These are phyloP conservation scores for Aureobasidium sp. DNA, from an alignment of 2,329 filamentous ascomycete genomes.

Conservation along the genomic window DNA sequence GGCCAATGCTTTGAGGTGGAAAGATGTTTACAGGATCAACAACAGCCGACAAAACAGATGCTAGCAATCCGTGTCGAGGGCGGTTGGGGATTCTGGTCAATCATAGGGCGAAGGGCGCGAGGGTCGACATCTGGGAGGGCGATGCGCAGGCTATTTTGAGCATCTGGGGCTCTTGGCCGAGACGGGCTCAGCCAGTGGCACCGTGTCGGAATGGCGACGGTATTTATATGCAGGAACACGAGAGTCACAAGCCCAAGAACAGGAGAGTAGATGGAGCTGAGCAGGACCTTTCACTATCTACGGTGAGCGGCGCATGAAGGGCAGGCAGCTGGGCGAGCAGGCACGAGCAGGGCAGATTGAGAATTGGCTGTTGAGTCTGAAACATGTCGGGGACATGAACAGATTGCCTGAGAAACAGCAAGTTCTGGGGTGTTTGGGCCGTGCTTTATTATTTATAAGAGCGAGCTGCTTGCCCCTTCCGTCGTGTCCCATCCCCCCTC, in stretches of 20 bases:
- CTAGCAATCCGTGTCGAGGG: not conserved
- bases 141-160: not conserved
- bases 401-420: constrained; percentile 8
- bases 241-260: not conserved
- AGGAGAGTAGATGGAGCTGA: not conserved
- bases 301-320: not conserved
- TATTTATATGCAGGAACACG: constrained; percentile 11
- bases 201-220: not conserved
- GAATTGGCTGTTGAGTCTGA: not conserved
- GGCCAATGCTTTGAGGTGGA: not conserved
- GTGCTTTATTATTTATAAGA: constrained; percentile 5
- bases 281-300: not conserved
- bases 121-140: not conserved
- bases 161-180: not conserved
- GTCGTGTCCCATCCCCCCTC: not conserved
- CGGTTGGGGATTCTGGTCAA: not conserved
- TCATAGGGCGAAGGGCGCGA: not conserved
- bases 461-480: constrained; percentile 10
- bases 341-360: not conserved
- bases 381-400: not conserved
- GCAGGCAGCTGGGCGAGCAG: not conserved
- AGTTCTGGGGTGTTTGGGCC: not conserved
- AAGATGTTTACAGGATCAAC: not conserved
- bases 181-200: constrained; percentile 1
- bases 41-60: not conserved